These are phyloP conservation scores for Stentor roeselii DNA, from an alignment of 73 alveolate genomes.

Conservation along the genomic window DNA sequence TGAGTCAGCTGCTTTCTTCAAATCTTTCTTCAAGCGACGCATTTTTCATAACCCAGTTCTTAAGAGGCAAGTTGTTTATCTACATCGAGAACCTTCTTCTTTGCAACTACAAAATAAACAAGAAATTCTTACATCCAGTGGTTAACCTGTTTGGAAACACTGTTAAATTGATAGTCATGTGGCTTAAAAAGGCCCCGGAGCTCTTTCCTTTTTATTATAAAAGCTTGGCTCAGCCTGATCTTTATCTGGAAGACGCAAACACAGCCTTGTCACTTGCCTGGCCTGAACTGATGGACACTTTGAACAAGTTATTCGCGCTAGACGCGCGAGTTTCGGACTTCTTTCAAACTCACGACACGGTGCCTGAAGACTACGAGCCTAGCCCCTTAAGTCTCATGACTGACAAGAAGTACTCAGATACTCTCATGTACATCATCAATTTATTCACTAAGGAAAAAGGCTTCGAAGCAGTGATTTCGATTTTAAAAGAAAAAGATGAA, in stretches of 20 bases:
- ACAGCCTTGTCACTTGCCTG: slow-evolving; percentile 42
- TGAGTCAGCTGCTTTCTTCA: background rate
- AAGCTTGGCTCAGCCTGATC: slow-evolving; percentile 46
- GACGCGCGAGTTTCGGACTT: slow-evolving; percentile 45
- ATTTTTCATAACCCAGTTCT: slow-evolving; percentile 43
- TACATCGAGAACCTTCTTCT: slow-evolving; percentile 41
- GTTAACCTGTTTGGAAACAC: slow-evolving; percentile 35
- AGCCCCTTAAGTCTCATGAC: slow-evolving; percentile 26
- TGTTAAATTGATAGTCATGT: slow-evolving; percentile 39
- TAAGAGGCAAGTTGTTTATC: slow-evolving; percentile 55
- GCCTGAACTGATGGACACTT: slow-evolving; percentile 50
- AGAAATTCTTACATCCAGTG: slow-evolving; percentile 34
- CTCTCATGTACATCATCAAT: slow-evolving; percentile 43
- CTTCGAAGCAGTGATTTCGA: slow-evolving; percentile 42
- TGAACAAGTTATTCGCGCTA: slow-evolving; percentile 49
- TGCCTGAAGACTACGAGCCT: slow-evolving; percentile 20
- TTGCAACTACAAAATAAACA: slow-evolving; percentile 23
- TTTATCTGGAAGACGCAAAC: slow-evolving; percentile 56
- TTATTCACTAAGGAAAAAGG: slow-evolving; percentile 52
- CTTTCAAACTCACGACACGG: slow-evolving; percentile 47
- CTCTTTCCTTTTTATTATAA: slow-evolving; percentile 40
- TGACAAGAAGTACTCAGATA: slow-evolving; percentile 30
- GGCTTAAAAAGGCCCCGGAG: slow-evolving; percentile 52
- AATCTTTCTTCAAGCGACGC: slow-evolving; percentile 46
- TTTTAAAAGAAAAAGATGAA: slow-evolving; percentile 32